Evolutionary conservation across 2,329 filamentous ascomycete genomes (phyloP).

Genomic region (Cordyceps cateniannulata): DNA sequence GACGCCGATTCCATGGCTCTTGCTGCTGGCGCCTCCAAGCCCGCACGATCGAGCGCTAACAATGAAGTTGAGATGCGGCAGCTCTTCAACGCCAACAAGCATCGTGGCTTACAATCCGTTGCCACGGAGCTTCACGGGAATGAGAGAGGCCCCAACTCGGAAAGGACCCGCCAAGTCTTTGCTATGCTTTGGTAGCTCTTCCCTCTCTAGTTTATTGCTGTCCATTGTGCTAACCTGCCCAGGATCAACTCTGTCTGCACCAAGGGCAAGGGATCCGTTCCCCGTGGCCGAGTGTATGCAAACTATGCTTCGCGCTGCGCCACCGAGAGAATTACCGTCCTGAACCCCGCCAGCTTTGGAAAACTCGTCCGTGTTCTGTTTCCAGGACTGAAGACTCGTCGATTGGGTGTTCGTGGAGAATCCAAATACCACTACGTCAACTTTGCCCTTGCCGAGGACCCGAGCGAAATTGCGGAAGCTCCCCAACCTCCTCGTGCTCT

Average conservation of each 20-base stretch:
- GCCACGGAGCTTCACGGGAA: conserved; percentile 71
- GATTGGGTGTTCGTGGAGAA: conserved; percentile 87
- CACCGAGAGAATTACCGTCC: conserved; percentile 84
- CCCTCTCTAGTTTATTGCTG: neutral
- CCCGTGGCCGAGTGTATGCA: conserved; percentile 87
- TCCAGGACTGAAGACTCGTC: conserved; percentile 85
- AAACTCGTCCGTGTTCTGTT: conserved; percentile 96
- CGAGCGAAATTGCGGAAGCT: conserved; percentile 40
- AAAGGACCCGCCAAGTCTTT: conserved; percentile 78
- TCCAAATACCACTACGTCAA: conserved; percentile 96
- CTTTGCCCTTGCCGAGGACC: conserved; percentile 54
- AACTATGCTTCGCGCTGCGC: conserved; percentile 92
- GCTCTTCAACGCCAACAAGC: conserved; percentile 62
- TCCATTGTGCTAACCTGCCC: neutral
- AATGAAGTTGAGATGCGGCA: conserved; percentile 78
- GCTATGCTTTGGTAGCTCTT: conserved; percentile 79
- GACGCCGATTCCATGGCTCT: conserved; percentile 48
- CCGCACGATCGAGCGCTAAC: conserved; percentile 63
- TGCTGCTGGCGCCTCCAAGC: conserved; percentile 42
- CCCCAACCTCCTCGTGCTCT: conserved; percentile 42
- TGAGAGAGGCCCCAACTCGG: conserved; percentile 72
- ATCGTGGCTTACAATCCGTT: conserved; percentile 63
- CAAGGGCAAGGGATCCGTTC: conserved; percentile 77
- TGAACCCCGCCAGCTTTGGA: conserved; percentile 96
- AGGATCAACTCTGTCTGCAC: conserved; percentile 71